Percentiles rank a stretch among this genome's conserved stretches.
Conservation (phyloP, 2,329 filamentous ascomycete species). For the Coniochaeta pulveracea region DNA sequence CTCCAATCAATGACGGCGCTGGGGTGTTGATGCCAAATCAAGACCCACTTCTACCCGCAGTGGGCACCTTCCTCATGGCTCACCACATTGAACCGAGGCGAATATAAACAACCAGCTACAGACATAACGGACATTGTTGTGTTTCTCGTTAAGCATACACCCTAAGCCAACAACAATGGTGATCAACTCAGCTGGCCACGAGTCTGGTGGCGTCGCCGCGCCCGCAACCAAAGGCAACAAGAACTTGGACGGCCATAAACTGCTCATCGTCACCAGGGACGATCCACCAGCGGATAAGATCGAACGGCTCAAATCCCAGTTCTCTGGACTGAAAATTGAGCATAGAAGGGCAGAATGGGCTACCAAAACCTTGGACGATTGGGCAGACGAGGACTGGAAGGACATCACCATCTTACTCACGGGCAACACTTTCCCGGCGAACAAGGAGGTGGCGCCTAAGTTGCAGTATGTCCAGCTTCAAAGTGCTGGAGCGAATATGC, state of each 20-base stretch:
- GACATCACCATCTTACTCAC: slow-evolving; percentile 37
- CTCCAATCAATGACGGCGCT: too few species aligned
- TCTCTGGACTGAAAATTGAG: slow-evolving; percentile 31
- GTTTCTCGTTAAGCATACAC: neutral
- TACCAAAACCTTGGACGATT: slow-evolving; percentile 10
- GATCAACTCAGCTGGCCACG: neutral
- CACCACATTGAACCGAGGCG: neutral
- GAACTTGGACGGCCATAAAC: slow-evolving; percentile 34
- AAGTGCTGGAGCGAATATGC: slow-evolving; percentile 41
- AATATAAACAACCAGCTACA: neutral
- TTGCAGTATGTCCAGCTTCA: slow-evolving; percentile 41
- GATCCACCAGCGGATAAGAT: slow-evolving; percentile 20
- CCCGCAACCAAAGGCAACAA: slow-evolving; percentile 15
- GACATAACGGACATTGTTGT: neutral
- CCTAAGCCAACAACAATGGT: neutral
- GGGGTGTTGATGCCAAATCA: too few species aligned
- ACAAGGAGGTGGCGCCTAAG: slow-evolving; percentile 28
- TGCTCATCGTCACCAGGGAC: slow-evolving; percentile 27
- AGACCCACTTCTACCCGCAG: neutral
- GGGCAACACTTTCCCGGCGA: slow-evolving; percentile 26
- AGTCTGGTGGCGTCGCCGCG: neutral
- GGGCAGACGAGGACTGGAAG: slow-evolving; percentile 28
- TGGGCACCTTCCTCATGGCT: neutral
- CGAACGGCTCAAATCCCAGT: slow-evolving; percentile 24
- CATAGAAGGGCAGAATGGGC: slow-evolving; percentile 18